phyloP scores from a whole-genome alignment of 805 yeast species.

The Clavispora santaluciae region DNA sequence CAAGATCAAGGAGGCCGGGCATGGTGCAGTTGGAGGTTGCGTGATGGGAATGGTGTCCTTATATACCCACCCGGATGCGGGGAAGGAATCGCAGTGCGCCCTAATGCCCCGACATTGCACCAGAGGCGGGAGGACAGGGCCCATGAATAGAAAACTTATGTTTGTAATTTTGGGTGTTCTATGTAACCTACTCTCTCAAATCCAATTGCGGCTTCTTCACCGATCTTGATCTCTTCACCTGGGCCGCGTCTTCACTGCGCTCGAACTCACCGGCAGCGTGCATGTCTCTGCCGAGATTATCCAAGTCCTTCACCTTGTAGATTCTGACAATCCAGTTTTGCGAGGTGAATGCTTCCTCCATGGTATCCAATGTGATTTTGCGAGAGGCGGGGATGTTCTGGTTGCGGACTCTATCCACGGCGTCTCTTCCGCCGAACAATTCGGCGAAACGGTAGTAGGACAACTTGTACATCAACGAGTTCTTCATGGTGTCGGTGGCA shows the following conservation, averaged over 20 bases:
- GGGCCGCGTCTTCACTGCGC: slow-evolving; percentile 26
- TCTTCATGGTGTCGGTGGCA: slow-evolving; percentile 81
- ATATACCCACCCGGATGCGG: neutral
- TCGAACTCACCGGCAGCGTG: slow-evolving; percentile 53
- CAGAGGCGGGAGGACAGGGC: too few species aligned
- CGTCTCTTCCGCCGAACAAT: slow-evolving; percentile 55
- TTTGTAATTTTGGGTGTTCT: neutral
- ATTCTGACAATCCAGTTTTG: slow-evolving; percentile 97
- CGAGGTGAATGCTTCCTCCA: slow-evolving; percentile 92
- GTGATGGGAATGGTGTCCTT: neutral
- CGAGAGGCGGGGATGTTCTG: slow-evolving; percentile 58
- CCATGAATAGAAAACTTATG: neutral
- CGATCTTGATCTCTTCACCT: slow-evolving; percentile 37
- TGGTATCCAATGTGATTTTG: slow-evolving; percentile 56
- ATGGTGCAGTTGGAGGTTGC: slow-evolving; percentile 11
- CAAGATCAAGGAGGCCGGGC: slow-evolving; percentile 32
- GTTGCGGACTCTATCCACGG: slow-evolving; percentile 81
- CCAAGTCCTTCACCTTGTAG: slow-evolving; percentile 85
- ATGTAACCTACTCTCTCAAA: slow-evolving; percentile 35
- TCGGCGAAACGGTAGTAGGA: slow-evolving; percentile 83
- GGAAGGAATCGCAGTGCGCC: too few species aligned
- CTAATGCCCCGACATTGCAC: neutral
- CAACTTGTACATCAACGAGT: slow-evolving; percentile 93
- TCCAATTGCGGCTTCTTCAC: slow-evolving; percentile 54
- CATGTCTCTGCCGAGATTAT: slow-evolving; percentile 78